Evolutionary conservation across 2,329 filamentous ascomycete species (phyloP), one percentile per base, ranked within the genome.

Genomic region (Ophiostoma ulmi): DNA sequence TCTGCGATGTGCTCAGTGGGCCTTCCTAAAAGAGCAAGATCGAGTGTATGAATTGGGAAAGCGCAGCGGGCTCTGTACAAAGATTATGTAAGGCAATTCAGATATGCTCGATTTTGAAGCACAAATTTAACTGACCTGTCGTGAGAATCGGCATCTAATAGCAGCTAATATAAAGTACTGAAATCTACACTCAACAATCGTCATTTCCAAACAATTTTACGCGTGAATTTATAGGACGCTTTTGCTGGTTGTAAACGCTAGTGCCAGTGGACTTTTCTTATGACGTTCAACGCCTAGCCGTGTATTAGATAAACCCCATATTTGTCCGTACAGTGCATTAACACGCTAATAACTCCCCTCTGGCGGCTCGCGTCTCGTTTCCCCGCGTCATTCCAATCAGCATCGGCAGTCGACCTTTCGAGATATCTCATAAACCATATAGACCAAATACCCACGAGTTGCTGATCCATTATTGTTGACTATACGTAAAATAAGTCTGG

Each of bases 331-430:
- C 26, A 61, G 58, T 26, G 58, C 26, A 35, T 35, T 13, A 7
- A 8, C 55, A 61, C 11, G 52, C 52, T 58, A 26, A 14, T 48
- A 31, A 58, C 52, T 4, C 10, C n/a, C 58, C 14, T n/a, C 22
- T 13, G 26, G 5, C 38, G 55, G 26, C 11, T 14, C 58, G 58
- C 58, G 58, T 63, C 58, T 36, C 26, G 52, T 10, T 63, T 63
- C 58, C 58, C 58, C 58, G 58, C 58, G 58, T 63, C 58, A 63
- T 63, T 63, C 58, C 58, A 63, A 17, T 26, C 52, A 35, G 22
- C 36, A 41, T 22, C 44, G 48, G 36, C 8, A 26, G 48, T 55
- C 44, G 36, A 52, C 48, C 48, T 14, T 1, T 64, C 6, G n/a
- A 22, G 26, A 63, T 58, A 58, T 58, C 22, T 17, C 17, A 17